Conservation (phyloP, 345 rosid species). For the Camelina hispida region DNA sequence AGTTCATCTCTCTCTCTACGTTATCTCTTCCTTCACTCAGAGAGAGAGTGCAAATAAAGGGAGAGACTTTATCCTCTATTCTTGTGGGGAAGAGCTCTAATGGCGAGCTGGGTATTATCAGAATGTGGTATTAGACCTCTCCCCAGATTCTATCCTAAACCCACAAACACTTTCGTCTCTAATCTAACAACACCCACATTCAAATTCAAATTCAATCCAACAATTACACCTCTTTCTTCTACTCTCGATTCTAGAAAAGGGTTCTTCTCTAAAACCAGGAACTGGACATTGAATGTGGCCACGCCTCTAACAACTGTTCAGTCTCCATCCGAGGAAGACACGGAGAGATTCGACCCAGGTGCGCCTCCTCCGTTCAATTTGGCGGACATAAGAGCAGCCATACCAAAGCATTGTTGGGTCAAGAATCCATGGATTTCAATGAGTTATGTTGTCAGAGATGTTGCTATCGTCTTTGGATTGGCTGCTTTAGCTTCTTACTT, state of each 20-base stretch:
- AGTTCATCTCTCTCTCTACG: slow-evolving; percentile 11
- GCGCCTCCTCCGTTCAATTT: slow-evolving; percentile 70
- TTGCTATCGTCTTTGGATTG: slow-evolving; percentile 62
- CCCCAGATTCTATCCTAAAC: slow-evolving; percentile 50
- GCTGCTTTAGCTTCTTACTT: slow-evolving; percentile 66
- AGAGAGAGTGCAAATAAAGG: not conserved
- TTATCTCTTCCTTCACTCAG: slow-evolving; percentile 24
- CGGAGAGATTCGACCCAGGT: slow-evolving; percentile 48
- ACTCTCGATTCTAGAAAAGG: slow-evolving; percentile 21
- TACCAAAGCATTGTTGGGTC: slow-evolving; percentile 89
- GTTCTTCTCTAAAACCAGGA: slow-evolving; percentile 26
- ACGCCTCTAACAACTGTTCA: slow-evolving; percentile 43
- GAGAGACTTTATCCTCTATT: slow-evolving; percentile 11
- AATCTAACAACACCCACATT: slow-evolving; percentile 35
- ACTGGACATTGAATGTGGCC: slow-evolving; percentile 56
- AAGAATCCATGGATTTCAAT: slow-evolving; percentile 75
- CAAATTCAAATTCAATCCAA: slow-evolving; percentile 30
- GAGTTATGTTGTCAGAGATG: slow-evolving; percentile 77
- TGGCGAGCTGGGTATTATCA: slow-evolving; percentile 65
- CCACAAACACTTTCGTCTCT: slow-evolving; percentile 41
- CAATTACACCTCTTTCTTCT: slow-evolving; percentile 33
- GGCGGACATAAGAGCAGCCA: slow-evolving; percentile 69
- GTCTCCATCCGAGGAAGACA: slow-evolving; percentile 21
- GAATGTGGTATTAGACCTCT: slow-evolving; percentile 71
- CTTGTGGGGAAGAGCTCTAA: slow-evolving; percentile 42